These are phyloP conservation scores for Xylaria sp. DNA, from an alignment of 2,329 filamentous ascomycete species.

Conservation along the genomic window DNA sequence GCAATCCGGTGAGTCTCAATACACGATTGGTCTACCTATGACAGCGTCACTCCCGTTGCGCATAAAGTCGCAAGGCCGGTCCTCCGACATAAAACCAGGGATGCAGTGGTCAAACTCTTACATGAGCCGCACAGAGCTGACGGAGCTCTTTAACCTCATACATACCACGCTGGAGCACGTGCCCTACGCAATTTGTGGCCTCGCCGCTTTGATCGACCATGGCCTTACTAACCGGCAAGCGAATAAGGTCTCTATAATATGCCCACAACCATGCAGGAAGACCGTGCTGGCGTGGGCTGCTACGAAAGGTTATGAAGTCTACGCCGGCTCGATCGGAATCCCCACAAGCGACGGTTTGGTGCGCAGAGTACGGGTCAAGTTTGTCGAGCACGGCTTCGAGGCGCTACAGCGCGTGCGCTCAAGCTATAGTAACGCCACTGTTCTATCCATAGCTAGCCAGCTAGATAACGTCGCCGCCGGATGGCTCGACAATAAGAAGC, in stretches of 20 bases:
- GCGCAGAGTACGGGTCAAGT: slow-evolving; percentile 52
- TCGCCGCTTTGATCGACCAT: slow-evolving; percentile 57
- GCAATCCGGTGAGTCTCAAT: background rate
- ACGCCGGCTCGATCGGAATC: slow-evolving; percentile 56
- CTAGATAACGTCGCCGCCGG: slow-evolving; percentile 45
- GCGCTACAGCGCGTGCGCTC: slow-evolving; percentile 40
- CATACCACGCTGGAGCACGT: slow-evolving; percentile 54
- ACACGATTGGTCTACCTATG: background rate
- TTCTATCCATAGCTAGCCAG: slow-evolving; percentile 42
- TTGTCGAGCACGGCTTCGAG: slow-evolving; percentile 49
- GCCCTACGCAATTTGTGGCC: slow-evolving; percentile 59
- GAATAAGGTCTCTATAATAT: slow-evolving; percentile 54
- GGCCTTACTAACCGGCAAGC: slow-evolving; percentile 50
- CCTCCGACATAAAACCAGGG: background rate
- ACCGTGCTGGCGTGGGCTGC: slow-evolving; percentile 56
- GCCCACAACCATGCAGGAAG: slow-evolving; percentile 50
- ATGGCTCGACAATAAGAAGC: slow-evolving; percentile 34
- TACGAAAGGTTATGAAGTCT: slow-evolving; percentile 49
- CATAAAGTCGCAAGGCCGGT: slow-evolving; percentile 2
- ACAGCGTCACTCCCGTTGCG: background rate
- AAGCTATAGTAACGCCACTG: slow-evolving; percentile 30
- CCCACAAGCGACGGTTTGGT: slow-evolving; percentile 51
- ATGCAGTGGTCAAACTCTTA: slow-evolving; percentile 33
- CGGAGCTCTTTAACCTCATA: slow-evolving; percentile 54
- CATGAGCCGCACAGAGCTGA: slow-evolving; percentile 49